Evolutionary conservation across 139 green algal species (phyloP).

Genomic region (Desmodesmus armatus): DNA sequence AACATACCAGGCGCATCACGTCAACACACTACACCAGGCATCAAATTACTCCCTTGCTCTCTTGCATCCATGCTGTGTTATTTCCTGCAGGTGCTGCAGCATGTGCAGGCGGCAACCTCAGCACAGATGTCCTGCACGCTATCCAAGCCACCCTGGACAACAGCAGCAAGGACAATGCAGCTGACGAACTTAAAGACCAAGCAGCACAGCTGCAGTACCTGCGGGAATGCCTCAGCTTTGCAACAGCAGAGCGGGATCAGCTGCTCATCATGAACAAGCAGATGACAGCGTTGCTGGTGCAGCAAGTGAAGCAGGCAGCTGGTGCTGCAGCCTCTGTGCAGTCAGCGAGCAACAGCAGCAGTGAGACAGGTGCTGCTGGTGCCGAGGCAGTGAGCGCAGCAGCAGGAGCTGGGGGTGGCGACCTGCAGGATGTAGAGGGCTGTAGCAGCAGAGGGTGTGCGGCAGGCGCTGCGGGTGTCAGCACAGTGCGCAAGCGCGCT

Average conservation of each 20-base stretch:
- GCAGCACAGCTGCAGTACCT: constrained; percentile 39
- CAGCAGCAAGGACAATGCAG: constrained; percentile 37
- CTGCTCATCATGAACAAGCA: constrained; percentile 14
- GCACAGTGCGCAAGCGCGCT: not conserved
- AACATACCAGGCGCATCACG: too few species aligned
- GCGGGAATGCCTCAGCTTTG: constrained; percentile 1
- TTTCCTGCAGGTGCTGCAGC: too few species aligned
- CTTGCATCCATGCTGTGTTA: too few species aligned
- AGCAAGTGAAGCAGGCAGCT: constrained; percentile 9
- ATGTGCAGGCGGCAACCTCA: constrained; percentile 3
- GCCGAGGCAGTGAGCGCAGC: not conserved
- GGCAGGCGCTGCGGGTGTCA: not conserved
- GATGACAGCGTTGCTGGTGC: constrained; percentile 20
- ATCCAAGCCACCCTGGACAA: constrained; percentile 27
- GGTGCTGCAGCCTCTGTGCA: not conserved
- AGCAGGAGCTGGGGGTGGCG: too few species aligned
- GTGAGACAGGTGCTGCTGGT: not conserved
- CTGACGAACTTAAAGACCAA: constrained; percentile 19
- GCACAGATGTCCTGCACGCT: constrained; percentile 11
- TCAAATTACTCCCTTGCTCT: too few species aligned
- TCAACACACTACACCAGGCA: too few species aligned
- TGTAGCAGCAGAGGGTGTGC: constrained; percentile 1
- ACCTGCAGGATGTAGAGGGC: too few species aligned
- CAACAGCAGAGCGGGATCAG: constrained; percentile 5
- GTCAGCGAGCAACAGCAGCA: constrained; percentile 15